Evolutionary conservation across 345 rosid genomes (phyloP).

Genomic region (Eucalyptus coolabah): DNA sequence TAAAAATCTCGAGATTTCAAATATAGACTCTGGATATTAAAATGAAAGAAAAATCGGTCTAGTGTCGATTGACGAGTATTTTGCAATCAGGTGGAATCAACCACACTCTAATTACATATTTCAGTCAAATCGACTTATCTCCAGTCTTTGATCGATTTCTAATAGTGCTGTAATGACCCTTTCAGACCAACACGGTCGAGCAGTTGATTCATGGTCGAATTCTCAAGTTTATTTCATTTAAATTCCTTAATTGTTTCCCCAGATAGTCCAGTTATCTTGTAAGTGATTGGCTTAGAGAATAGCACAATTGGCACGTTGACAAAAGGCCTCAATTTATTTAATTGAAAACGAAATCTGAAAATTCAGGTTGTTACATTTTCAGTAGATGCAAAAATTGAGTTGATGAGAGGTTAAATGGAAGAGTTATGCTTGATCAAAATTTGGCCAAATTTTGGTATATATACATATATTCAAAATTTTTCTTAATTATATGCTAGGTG

Average conservation of each 20-base stretch:
- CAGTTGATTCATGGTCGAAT: accelerated
- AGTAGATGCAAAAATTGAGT: background rate
- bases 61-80: accelerated
- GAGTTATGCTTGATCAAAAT: background rate
- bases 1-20: too few species aligned
- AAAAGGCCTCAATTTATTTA: accelerated
- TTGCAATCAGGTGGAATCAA: accelerated
- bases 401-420: background rate
- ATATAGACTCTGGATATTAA: accelerated
- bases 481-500: background rate
- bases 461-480: accelerated
- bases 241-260: too few species aligned
- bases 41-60: accelerated
- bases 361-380: accelerated
- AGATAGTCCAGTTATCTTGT: too few species aligned
- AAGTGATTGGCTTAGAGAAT: too few species aligned
- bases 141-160: accelerated
- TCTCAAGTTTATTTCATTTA: too few species aligned
- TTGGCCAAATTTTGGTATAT: background rate
- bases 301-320: accelerated
- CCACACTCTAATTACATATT: accelerated
- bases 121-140: accelerated
- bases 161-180: accelerated
- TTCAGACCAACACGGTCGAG: too few species aligned
- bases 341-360: too few species aligned